Conservation (phyloP, 2,329 filamentous ascomycete genomes). For the Neonectria ditissima region DNA sequence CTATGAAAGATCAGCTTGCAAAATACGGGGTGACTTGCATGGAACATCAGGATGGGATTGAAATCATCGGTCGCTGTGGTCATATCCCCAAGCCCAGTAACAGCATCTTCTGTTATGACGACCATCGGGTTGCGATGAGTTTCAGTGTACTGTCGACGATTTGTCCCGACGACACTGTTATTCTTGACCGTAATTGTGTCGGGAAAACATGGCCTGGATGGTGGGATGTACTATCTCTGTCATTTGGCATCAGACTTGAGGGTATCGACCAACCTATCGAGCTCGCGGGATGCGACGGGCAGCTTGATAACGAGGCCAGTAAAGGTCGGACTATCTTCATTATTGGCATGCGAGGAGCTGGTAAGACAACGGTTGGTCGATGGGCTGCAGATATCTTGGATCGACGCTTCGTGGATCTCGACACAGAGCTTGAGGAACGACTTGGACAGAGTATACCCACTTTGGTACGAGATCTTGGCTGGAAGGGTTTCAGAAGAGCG, state of each 20-base stretch:
- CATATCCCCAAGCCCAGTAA: conserved; percentile 67
- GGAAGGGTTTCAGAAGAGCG: conserved; percentile 86
- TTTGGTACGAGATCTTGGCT: conserved; percentile 79
- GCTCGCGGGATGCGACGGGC: neutral
- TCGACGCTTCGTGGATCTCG: conserved; percentile 86
- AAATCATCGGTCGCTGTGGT: conserved; percentile 67
- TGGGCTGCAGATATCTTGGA: conserved; percentile 84
- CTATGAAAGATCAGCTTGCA: conserved; percentile 93
- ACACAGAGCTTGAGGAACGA: conserved; percentile 83
- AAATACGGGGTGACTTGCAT: conserved; percentile 91
- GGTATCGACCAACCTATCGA: conserved; percentile 71
- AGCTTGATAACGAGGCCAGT: too few relatives aligned
- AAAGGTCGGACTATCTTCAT: conserved; percentile 82
- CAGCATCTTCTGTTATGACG: conserved; percentile 92
- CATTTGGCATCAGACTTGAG: conserved; percentile 80
- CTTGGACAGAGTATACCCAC: conserved; percentile 84
- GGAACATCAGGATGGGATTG: conserved; percentile 93
- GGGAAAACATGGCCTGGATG: conserved; percentile 99
- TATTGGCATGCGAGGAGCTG: conserved; percentile 96
- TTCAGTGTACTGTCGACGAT: conserved; percentile 89
- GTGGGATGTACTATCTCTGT: conserved; percentile 89
- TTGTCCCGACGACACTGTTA: conserved; percentile 77
- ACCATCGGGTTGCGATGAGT: conserved; percentile 98
- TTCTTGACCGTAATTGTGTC: conserved; percentile 91
- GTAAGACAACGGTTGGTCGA: conserved; percentile 91